phyloP scores from a whole-genome alignment of 2,329 filamentous ascomycete genomes.

The Trichoderma hamatum region DNA sequence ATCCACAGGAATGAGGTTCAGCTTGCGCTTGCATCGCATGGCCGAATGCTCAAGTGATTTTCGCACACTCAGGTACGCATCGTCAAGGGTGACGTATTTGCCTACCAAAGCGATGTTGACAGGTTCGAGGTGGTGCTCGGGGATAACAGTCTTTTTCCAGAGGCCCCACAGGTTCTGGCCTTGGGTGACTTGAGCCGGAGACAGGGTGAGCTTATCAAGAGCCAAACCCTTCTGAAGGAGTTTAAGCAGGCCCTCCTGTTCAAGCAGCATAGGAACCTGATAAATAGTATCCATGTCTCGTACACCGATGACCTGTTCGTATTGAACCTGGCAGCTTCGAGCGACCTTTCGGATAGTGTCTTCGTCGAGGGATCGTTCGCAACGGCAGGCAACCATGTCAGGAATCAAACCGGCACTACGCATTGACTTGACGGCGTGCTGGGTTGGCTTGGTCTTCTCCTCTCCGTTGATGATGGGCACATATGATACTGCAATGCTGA shows the following conservation, averaged over 20 bases:
- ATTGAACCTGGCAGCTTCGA: conserved; percentile 82
- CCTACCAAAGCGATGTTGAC: conserved; percentile 87
- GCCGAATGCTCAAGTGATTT: conserved; percentile 90
- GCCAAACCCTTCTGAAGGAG: conserved; percentile 68
- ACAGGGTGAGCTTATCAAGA: conserved; percentile 60
- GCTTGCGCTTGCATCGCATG: conserved; percentile 80
- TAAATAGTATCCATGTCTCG: conserved; percentile 89
- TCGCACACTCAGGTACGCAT: conserved; percentile 79
- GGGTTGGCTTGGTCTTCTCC: conserved; percentile 97
- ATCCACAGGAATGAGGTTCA: conserved; percentile 84
- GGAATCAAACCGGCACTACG: conserved; percentile 77
- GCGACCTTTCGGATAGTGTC: conserved; percentile 85
- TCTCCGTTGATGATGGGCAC: conserved; percentile 72
- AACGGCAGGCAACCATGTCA: conserved; percentile 88
- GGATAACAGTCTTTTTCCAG: conserved; percentile 73
- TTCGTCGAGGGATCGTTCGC: conserved; percentile 73
- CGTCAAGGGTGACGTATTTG: conserved; percentile 84
- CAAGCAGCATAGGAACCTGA: conserved; percentile 89
- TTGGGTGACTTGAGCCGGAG: conserved; percentile 58
- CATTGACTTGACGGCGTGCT: conserved; percentile 82
- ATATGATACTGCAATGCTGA: conserved; percentile 83
- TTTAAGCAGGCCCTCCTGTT: conserved; percentile 74
- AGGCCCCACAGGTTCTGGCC: conserved; percentile 74
- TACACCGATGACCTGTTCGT: conserved; percentile 85
- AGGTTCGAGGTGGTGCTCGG: conserved; percentile 65